Percentiles rank a stretch among this genome's conserved stretches.
Evolutionary conservation across 768 basidiomycete genomes (phyloP).

Genomic region (Cystofilobasidium capitatum): DNA sequence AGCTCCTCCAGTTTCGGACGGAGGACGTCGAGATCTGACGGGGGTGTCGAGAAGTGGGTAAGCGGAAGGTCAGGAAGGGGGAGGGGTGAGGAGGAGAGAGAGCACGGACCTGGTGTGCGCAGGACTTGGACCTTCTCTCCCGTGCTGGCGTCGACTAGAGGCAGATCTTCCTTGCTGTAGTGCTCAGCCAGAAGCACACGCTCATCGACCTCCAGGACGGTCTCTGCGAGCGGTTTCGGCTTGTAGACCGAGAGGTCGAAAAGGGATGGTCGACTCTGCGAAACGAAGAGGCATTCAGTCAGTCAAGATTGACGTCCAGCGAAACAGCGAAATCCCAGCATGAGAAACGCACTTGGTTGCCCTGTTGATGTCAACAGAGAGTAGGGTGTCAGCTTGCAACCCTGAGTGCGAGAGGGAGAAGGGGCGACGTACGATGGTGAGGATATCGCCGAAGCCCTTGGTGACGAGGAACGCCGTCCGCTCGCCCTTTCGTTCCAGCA

Average conservation of each 20-base stretch:
- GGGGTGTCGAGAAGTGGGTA: not conserved
- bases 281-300: too few relatives aligned
- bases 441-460: constrained; percentile 51
- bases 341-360: too few relatives aligned
- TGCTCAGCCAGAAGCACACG: constrained; percentile 25
- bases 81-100: constrained; percentile 23
- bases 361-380: not conserved
- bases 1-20: constrained; percentile 3
- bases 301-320: not conserved
- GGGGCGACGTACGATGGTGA: constrained; percentile 63
- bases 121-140: constrained; percentile 13
- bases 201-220: constrained; percentile 29
- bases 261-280: constrained; percentile 56
- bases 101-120: constrained; percentile 50
- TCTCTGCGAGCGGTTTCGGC: constrained; percentile 17
- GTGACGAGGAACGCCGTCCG: constrained; percentile 29
- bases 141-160: constrained; percentile 4
- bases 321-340: not conserved
- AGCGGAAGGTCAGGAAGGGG: constrained; percentile 13
- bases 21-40: constrained; percentile 1
- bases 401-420: too few relatives aligned
- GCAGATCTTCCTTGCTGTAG: constrained; percentile 22
- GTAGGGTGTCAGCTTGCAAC: too few relatives aligned
- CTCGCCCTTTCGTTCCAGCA: constrained; percentile 29
- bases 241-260: constrained; percentile 30